Conservation (phyloP, 345 rosid species). For the Mangifera indica region DNA sequence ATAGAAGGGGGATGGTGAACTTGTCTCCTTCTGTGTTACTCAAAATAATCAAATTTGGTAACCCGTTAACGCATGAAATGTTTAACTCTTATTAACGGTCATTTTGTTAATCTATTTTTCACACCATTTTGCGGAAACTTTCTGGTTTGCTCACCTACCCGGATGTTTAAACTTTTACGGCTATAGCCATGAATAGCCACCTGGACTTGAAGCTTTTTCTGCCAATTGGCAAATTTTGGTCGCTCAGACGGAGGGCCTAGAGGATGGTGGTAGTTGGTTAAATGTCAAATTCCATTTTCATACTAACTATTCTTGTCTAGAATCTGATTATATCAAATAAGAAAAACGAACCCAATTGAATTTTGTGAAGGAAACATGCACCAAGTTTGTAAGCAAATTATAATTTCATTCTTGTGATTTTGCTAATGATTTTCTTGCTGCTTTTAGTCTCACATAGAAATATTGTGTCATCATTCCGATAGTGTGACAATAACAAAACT, state of each 20-base stretch:
- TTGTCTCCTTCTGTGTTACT: constrained; percentile 3
- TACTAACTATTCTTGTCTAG: not conserved
- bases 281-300: constrained; percentile 1
- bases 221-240: too few species aligned
- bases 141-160: constrained; percentile 12
- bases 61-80: constrained; percentile 2
- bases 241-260: not conserved
- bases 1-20: constrained; percentile 21
- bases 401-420: not conserved
- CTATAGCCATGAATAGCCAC: not conserved
- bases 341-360: not conserved
- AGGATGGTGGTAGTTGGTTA: not conserved
- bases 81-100: not conserved
- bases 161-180: not conserved
- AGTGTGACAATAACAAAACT: not conserved
- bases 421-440: not conserved
- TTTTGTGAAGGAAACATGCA: not conserved
- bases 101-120: not conserved
- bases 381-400: not conserved
- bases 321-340: not conserved
- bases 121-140: not conserved
- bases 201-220: not conserved
- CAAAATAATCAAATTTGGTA: constrained; percentile 2
- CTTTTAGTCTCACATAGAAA: not conserved
- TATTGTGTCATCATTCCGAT: not conserved